Evolutionary conservation across 495 filamentous ascomycete genomes (phyloP), one percentile per base, ranked within the genome.

Genomic region (Aspergillus sclerotiicarbonarius): DNA sequence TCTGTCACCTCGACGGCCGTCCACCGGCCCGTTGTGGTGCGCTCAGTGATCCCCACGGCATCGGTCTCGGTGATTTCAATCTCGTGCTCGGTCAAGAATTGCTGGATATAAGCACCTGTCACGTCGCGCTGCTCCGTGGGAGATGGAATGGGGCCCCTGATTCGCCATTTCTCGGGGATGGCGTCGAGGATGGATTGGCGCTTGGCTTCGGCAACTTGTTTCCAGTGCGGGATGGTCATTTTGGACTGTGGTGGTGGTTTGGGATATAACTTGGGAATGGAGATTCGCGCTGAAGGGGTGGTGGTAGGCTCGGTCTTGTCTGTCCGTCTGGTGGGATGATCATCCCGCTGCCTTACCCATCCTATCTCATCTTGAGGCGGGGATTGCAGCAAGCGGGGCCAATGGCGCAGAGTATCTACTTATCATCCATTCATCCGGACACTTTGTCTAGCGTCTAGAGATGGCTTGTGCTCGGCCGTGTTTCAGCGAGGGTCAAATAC

Each of bases 111-210:
- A 32, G 59, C 29, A 3, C 80, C 84, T 0, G 85, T 88, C n/a
- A 89, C 80, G 70, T 89, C 86, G 45, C 73, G 75, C 53, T 82
- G 77, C 57, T 87, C 77, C 21, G 70, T 65, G 1, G 73, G 56
- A 4, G 80, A 64, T 6, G 84, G 83, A 0, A 85, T 64, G 3
- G 70, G 69, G 12, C 64, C 64, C 9, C 73, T 41, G 6, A 89
- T 60, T 10, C 73, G 73, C 84, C 86, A 87, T 71, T 81, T 76
- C 39, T 72, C 39, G 0, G 85, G 84, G 49, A 89, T 88, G 0
- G 80, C 71, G 7, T 76, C 65, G 18, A 78, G 68, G 49, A 84
- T 79, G 3, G 80, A 70, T 20, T 79, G 71, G 21, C 81, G 74
- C 66, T 89, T 89, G 12, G 66, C 66, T 48, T 76, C 70, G 6